Evolutionary conservation across 805 yeast genomes (phyloP).

Genomic region (Wickerhamomyces strasburgensis): DNA sequence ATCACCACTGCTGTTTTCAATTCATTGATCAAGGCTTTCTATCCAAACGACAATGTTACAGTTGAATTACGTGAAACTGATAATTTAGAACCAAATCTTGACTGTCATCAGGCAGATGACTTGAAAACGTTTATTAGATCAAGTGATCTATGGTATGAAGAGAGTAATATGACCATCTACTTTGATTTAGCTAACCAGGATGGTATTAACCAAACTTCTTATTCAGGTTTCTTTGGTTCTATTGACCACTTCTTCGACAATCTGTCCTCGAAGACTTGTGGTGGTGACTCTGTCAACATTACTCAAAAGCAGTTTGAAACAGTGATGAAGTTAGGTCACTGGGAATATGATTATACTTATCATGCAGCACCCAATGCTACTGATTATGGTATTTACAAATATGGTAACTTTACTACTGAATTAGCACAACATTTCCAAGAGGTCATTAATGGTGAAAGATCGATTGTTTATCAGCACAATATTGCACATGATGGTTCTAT

Average conservation of each 20-base stretch:
- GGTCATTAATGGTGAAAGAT: slow-evolving; percentile 26
- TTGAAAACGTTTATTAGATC: slow-evolving; percentile 24
- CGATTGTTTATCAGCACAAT: slow-evolving; percentile 33
- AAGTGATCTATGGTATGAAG: slow-evolving; percentile 32
- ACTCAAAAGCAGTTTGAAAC: slow-evolving; percentile 30
- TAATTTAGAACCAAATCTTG: slow-evolving; percentile 32
- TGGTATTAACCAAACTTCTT: slow-evolving; percentile 18
- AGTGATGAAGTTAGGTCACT: slow-evolving; percentile 39
- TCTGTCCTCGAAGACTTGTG: slow-evolving; percentile 35
- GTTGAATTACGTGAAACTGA: slow-evolving; percentile 32
- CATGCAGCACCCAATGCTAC: slow-evolving; percentile 31
- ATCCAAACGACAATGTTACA: slow-evolving; percentile 28
- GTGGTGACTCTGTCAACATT: slow-evolving; percentile 31
- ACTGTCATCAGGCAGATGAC: slow-evolving; percentile 30
- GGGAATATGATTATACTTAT: slow-evolving; percentile 38
- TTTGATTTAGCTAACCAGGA: slow-evolving; percentile 22
- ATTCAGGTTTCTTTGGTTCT: slow-evolving; percentile 25
- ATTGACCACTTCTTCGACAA: slow-evolving; percentile 41
- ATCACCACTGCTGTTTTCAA: slow-evolving; percentile 38
- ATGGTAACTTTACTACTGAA: slow-evolving; percentile 36
- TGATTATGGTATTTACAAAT: slow-evolving; percentile 28
- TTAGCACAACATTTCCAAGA: slow-evolving; percentile 27
- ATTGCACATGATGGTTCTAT: slow-evolving; percentile 40
- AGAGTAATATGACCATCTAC: slow-evolving; percentile 27
- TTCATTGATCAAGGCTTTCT: slow-evolving; percentile 33